Conservation (phyloP, 108 stramenopile species). For the Thalassiosira profunda region DNA sequence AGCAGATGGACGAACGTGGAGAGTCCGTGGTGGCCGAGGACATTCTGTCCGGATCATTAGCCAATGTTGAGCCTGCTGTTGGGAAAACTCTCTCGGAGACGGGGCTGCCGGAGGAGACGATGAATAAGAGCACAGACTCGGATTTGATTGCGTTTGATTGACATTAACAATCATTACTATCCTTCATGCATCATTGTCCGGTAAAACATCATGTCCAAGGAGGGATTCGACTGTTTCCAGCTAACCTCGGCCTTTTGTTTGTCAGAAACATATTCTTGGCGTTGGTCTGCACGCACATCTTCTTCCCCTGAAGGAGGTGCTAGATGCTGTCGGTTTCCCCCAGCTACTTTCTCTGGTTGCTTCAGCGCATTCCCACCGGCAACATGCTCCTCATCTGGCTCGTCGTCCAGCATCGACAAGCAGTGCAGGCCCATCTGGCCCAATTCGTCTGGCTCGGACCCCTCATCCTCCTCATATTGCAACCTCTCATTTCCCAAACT, state of each 20-base stretch:
- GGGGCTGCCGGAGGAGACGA: no score
- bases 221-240: constrained; percentile 36
- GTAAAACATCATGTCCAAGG: constrained; percentile 43
- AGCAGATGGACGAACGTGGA: constrained; percentile 35
- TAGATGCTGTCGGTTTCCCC: background rate
- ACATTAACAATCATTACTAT: no score
- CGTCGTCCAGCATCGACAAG: constrained; percentile 45
- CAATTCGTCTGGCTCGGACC: constrained; percentile 13
- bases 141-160: no score
- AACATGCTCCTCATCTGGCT: constrained; percentile 1
- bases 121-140: no score
- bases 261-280: background rate
- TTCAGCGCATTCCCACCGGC: background rate
- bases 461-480: constrained; percentile 16
- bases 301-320: background rate
- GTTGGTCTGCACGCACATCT: background rate
- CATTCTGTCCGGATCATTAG: constrained; percentile 35
- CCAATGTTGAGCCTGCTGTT: no score
- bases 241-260: constrained; percentile 14
- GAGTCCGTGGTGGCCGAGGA: constrained; percentile 25
- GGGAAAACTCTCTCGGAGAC: no score
- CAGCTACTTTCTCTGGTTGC: no score
- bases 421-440: constrained; percentile 39
- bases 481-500: constrained; percentile 12
- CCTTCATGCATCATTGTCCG: constrained; percentile 20